These are phyloP conservation scores for Backusella mclennaniae DNA, from an alignment of 192 early-diverging fungal species.

Conservation along the genomic window DNA sequence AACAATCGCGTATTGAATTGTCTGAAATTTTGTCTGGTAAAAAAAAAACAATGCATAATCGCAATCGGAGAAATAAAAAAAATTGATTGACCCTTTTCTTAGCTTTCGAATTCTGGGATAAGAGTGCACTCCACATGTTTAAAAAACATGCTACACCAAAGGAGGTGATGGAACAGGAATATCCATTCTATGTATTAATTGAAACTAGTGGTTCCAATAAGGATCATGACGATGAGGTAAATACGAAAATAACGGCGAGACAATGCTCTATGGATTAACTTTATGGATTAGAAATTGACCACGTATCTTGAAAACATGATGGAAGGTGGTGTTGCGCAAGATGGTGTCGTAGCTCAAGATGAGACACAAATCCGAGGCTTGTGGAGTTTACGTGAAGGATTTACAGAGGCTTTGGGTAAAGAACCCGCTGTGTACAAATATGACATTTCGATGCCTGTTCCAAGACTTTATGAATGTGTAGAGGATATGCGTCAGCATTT, in stretches of 20 bases:
- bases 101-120: conserved; percentile 98
- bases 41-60: not conserved
- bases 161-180: conserved; percentile 59
- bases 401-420: conserved; percentile 88
- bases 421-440: conserved; percentile 94
- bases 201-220: conserved; percentile 94
- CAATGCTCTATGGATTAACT: not conserved
- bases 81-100: not conserved
- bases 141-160: conserved; percentile 70
- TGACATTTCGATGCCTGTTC: conserved; percentile 91
- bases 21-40: conserved; percentile 85
- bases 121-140: conserved; percentile 65
- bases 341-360: conserved; percentile 93
- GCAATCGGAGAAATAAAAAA: not conserved
- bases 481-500: conserved; percentile 76
- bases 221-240: conserved; percentile 85
- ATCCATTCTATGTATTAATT: conserved; percentile 90
- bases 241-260: not conserved
- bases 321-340: conserved; percentile 69
- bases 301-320: conserved; percentile 76
- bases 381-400: conserved; percentile 93
- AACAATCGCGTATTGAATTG: conserved; percentile 71
- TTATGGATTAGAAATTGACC: conserved; percentile 62
- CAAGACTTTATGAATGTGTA: conserved; percentile 81
- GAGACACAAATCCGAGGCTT: conserved; percentile 74